These are phyloP conservation scores for Tylopilus intermedius DNA, from an alignment of 768 basidiomycete genomes.

Conservation along the genomic window DNA sequence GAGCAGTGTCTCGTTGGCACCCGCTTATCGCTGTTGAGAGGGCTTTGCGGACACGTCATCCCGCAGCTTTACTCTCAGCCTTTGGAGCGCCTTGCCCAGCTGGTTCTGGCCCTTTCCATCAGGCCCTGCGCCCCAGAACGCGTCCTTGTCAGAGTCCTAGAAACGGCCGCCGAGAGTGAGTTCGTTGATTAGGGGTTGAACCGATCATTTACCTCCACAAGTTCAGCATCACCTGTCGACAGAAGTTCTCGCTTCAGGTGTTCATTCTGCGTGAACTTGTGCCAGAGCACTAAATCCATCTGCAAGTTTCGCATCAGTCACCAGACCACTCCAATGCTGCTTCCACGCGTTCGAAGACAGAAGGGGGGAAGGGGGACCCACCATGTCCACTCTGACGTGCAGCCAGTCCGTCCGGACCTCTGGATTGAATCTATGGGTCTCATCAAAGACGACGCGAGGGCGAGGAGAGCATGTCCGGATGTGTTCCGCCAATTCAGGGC, in stretches of 20 bases:
- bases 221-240: constrained; percentile 34
- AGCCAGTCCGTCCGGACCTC: constrained; percentile 35
- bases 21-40: constrained; percentile 15
- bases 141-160: constrained; percentile 31
- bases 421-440: constrained; percentile 33
- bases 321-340: constrained; percentile 1
- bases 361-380: constrained; percentile 6
- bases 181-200: not conserved
- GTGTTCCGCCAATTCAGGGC: constrained; percentile 32
- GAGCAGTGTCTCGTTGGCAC: constrained; percentile 13
- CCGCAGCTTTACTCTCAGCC: constrained; percentile 32
- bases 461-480: constrained; percentile 32
- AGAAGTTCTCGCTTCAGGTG: constrained; percentile 34
- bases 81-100: constrained; percentile 38
- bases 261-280: constrained; percentile 39
- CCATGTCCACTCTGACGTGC: constrained; percentile 31
- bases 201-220: constrained; percentile 35
- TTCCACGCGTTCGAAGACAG: constrained; percentile 14
- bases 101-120: constrained; percentile 37
- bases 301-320: constrained; percentile 9
- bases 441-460: constrained; percentile 31
- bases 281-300: constrained; percentile 38
- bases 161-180: constrained; percentile 16
- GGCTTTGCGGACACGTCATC: constrained; percentile 17
- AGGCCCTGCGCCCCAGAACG: constrained; percentile 40